phyloP scores from a whole-genome alignment of 2,329 filamentous ascomycete genomes.

The Arthroderma sp. region DNA sequence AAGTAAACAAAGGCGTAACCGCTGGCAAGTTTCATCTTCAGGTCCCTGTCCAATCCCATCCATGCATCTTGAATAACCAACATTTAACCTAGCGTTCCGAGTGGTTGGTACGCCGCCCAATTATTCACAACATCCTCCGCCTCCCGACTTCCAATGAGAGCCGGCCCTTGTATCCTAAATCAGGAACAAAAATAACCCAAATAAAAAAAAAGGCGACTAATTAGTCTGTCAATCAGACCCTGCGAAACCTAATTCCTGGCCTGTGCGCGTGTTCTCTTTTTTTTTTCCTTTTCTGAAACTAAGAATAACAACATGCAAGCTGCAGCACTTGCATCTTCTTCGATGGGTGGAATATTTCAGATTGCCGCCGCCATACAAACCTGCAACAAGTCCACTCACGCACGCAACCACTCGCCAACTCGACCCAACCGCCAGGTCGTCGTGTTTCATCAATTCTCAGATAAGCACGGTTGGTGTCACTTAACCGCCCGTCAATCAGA shows the following conservation, averaged over 20 bases:
- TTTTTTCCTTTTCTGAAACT: background rate
- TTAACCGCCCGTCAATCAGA: background rate
- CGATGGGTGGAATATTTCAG: background rate
- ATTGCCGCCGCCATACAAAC: constrained; percentile 2
- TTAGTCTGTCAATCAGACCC: background rate
- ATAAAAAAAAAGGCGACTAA: background rate
- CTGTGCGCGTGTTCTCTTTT: background rate
- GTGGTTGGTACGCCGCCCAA: background rate
- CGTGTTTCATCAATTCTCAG: constrained; percentile 4
- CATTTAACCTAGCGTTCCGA: background rate
- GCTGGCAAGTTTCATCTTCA: background rate
- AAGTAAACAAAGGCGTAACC: background rate
- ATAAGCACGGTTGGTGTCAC: constrained; percentile 1
- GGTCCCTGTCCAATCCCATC: background rate
- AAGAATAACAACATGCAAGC: constrained; percentile 3
- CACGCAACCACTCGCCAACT: background rate
- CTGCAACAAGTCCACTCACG: background rate
- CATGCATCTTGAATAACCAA: background rate
- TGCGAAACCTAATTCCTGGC: background rate
- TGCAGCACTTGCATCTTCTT: background rate
- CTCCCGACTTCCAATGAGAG: background rate
- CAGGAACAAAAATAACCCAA: constrained; percentile 1
- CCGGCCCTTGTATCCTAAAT: background rate
- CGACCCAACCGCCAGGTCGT: background rate
- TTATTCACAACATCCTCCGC: background rate